Percentiles rank a stretch among this genome's conserved stretches.
Evolutionary conservation across 78 protist genomes (phyloP).

Genomic region (Pelomyxa schiedti): DNA sequence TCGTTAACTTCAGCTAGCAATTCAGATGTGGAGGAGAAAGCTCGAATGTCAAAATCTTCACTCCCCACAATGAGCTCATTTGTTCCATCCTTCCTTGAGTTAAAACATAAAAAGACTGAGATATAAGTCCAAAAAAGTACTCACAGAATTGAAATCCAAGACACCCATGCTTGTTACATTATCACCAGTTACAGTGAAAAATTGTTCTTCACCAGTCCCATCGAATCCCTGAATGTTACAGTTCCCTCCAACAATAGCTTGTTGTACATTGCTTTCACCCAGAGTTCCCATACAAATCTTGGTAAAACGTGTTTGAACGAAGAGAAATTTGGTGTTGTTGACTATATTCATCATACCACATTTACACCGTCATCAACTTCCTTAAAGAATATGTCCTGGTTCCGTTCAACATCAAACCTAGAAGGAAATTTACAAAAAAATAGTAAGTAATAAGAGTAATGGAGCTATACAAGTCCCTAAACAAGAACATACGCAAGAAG

Average conservation of each 20-base stretch:
- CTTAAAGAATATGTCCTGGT: slow-evolving; percentile 31
- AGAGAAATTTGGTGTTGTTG: too few relatives aligned
- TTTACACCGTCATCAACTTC: slow-evolving; percentile 41
- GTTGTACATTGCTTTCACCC: neutral
- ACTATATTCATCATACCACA: neutral
- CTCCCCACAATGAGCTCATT: slow-evolving; percentile 33
- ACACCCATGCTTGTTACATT: slow-evolving; percentile 25
- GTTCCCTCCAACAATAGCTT: slow-evolving; percentile 50
- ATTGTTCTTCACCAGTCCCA: slow-evolving; percentile 17
- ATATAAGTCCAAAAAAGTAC: too few relatives aligned
- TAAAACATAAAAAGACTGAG: neutral
- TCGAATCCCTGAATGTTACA: slow-evolving; percentile 46
- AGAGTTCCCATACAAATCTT: neutral
- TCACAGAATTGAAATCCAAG: neutral
- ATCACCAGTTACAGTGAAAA: slow-evolving; percentile 43
- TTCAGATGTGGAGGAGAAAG: slow-evolving; percentile 24
- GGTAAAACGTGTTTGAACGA: neutral
- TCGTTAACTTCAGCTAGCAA: slow-evolving; percentile 16
- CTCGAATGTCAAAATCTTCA: slow-evolving; percentile 38
- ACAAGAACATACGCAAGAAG: slow-evolving; percentile 10
- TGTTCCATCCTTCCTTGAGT: slow-evolving; percentile 8
- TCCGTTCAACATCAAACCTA: slow-evolving; percentile 22
- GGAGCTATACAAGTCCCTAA: neutral
- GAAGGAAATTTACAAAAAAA: too few relatives aligned
- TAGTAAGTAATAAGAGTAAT: neutral